These are phyloP conservation scores for Thalassia testudinum DNA, from an alignment of 116 monocot species.

Conservation along the genomic window DNA sequence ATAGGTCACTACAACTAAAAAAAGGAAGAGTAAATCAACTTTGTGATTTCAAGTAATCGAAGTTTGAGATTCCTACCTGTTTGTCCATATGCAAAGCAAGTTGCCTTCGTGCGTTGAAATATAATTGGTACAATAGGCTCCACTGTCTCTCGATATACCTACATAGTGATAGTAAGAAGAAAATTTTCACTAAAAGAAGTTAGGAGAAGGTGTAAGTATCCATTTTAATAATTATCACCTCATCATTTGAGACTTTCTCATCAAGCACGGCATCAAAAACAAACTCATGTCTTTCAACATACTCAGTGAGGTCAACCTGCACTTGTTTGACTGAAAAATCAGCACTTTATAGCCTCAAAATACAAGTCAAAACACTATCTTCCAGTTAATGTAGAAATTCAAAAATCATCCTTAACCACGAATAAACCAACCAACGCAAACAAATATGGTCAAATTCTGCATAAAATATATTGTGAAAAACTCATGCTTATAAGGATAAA, in stretches of 20 bases:
- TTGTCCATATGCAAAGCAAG: slow-evolving; percentile 99
- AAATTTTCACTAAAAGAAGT: too few species aligned
- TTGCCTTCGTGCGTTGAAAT: slow-evolving; percentile 90
- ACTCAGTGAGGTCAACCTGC: slow-evolving; percentile 93
- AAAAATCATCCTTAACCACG: too few species aligned
- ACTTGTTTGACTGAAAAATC: neutral
- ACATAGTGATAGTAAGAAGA: neutral
- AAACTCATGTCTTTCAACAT: slow-evolving; percentile 95
- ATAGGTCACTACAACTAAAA: too few species aligned
- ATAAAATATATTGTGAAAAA: too few species aligned
- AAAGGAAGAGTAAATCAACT: too few species aligned
- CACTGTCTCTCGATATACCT: slow-evolving; percentile 93
- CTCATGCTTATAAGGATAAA: too few species aligned
- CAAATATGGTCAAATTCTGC: too few species aligned
- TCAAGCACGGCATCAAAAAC: slow-evolving; percentile 95
- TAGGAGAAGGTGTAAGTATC: neutral
- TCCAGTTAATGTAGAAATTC: too few species aligned
- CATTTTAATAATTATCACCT: slow-evolving; percentile 41
- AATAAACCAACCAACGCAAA: too few species aligned
- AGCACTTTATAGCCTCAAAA: neutral
- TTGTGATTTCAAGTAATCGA: too few species aligned
- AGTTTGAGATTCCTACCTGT: slow-evolving; percentile 84
- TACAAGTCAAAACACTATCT: too few species aligned
- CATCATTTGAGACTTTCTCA: slow-evolving; percentile 96
- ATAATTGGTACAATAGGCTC: slow-evolving; percentile 87